These are phyloP conservation scores for Knufia fluminis DNA, from an alignment of 2,329 filamentous ascomycete genomes.

Conservation along the genomic window DNA sequence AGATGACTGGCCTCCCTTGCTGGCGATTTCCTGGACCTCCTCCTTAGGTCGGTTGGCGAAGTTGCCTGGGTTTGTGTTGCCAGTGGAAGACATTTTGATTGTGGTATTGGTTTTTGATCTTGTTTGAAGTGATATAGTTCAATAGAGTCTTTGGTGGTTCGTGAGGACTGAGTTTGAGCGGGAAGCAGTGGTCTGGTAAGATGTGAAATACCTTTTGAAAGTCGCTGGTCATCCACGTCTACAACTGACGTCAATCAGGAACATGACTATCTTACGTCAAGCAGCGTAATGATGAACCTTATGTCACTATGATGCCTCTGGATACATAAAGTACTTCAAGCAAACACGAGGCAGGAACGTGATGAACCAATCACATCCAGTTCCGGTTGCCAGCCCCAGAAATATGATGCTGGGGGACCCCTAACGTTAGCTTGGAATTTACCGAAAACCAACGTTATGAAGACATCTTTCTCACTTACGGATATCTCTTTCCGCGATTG, in stretches of 20 bases:
- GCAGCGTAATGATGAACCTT: background rate
- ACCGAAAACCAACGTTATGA: too few relatives aligned
- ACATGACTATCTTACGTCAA: background rate
- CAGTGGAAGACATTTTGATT: constrained; percentile 9
- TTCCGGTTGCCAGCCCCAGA: too few relatives aligned
- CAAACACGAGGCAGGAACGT: too few relatives aligned
- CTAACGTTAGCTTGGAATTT: too few relatives aligned
- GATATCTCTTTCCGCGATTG: too few relatives aligned
- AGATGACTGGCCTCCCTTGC: constrained; percentile 28
- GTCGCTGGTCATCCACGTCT: background rate
- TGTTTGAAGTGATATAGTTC: background rate
- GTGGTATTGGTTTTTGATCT: background rate
- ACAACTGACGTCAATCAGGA: background rate
- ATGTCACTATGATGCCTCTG: background rate
- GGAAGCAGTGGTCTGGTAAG: background rate
- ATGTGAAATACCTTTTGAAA: background rate
- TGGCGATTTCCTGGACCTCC: constrained; percentile 32
- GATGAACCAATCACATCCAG: too few relatives aligned
- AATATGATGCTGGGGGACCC: too few relatives aligned
- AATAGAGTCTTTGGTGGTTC: background rate
- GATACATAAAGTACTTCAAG: too few relatives aligned
- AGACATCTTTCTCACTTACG: too few relatives aligned
- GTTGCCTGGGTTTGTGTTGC: constrained; percentile 27
- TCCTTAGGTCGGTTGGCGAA: constrained; percentile 28
- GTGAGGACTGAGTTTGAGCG: background rate